Percentiles rank a stretch among this genome's conserved stretches.
Conservation (phyloP, 164 flowering plant genomes). For the Vitis rotundifolia region DNA sequence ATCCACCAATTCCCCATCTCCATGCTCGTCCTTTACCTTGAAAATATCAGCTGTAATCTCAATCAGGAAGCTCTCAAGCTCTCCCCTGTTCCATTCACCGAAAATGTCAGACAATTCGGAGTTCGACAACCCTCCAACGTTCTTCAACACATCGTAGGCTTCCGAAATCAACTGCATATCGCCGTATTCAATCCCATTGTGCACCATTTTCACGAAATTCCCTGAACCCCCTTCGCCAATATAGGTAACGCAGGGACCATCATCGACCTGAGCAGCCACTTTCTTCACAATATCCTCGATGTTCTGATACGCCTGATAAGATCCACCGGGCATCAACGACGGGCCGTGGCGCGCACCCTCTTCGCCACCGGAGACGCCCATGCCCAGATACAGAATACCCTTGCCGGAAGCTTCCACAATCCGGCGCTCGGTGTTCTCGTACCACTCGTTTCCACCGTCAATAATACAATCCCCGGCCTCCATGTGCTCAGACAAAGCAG, state of each 20-base stretch:
- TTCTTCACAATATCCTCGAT: slow-evolving; percentile 31
- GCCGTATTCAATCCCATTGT: slow-evolving; percentile 59
- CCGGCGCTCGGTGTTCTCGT: slow-evolving; percentile 50
- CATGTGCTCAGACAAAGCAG: slow-evolving; percentile 37
- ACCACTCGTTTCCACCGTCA: slow-evolving; percentile 64
- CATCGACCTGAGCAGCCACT: slow-evolving; percentile 56
- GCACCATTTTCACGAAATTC: slow-evolving; percentile 58
- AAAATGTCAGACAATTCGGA: slow-evolving; percentile 40
- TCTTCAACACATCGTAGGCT: slow-evolving; percentile 51
- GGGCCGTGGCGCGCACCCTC: slow-evolving; percentile 57
- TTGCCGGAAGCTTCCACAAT: slow-evolving; percentile 17
- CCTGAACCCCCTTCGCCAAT: slow-evolving; percentile 56
- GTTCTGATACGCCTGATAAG: slow-evolving; percentile 35
- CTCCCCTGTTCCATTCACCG: slow-evolving; percentile 47
- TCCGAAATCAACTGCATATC: slow-evolving; percentile 58
- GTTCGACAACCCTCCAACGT: slow-evolving; percentile 42
- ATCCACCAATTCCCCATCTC: slow-evolving; percentile 44
- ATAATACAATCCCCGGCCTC: slow-evolving; percentile 46
- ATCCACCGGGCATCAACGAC: slow-evolving; percentile 54
- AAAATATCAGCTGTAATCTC: slow-evolving; percentile 54
- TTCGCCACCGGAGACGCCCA: slow-evolving; percentile 64
- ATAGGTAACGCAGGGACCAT: slow-evolving; percentile 53
- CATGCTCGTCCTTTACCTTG: slow-evolving; percentile 41
- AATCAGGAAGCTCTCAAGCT: slow-evolving; percentile 48
- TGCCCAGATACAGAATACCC: slow-evolving; percentile 47